Evolutionary conservation across 225 moss, liverwort and hornwort species (phyloP), one percentile per base, ranked within the genome.

Genomic region (Antitrichia curtipendula): DNA sequence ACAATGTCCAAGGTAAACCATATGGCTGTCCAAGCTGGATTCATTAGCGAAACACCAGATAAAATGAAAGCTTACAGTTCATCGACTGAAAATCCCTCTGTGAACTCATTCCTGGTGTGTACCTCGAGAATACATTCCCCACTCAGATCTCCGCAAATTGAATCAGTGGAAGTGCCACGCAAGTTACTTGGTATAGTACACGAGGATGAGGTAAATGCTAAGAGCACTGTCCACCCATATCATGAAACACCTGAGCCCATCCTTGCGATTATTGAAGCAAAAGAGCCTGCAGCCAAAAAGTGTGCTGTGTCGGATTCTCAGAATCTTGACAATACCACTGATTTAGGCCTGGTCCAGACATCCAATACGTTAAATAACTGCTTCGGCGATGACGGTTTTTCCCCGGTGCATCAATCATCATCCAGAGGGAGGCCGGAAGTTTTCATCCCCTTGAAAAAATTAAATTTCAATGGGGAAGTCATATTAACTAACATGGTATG

Each of bases 1-100:
- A 83, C 71, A 54, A 83, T 85, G 75, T 90, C 90, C 58, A 87
- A 90, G 90, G 91, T 91, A 91, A 90, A 47, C 49, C 71, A 82
- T 74, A 86, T 52, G 58, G 89, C 86, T 75, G 76, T 87, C 45
- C 80, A 86, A 86, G 75, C 63, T 78, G 83, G 65, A 81, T 64
- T 84, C 68, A 75, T 81, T 58, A 84, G 62, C 62, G 61, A 85
- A 54, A 87, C 53, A 45, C 49, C 54, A 28, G 64, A 82, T 43
- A 70, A 78, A 70, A 59, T 66, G 60, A 81, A 84, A 75, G 49
- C 70, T 75, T 80, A n/a, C 47, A 43, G 40, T 62, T 83, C 68
- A 52, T 43, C 65, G 45, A 40, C 69, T 80, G 75, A 79, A 59
- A 80, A 61, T 61, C 41, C 41, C 23, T 72, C 36, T 25, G 57